Evolutionary conservation across 495 filamentous ascomycete species (phyloP), one percentile per base, ranked within the genome.

Genomic region (Diplogelasinospora grovesii): DNA sequence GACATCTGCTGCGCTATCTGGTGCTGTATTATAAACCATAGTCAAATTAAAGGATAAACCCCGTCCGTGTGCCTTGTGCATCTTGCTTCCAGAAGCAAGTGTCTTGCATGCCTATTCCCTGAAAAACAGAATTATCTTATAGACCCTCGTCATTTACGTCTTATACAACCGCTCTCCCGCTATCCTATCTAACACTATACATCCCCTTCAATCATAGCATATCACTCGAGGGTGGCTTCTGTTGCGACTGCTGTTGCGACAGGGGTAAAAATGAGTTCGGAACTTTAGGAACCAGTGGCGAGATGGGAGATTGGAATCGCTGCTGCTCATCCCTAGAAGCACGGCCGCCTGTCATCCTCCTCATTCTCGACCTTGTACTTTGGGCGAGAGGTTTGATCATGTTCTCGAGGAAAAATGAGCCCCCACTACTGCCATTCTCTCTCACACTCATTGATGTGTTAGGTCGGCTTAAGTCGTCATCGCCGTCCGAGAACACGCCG

Each of bases 331-430:
- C 80, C 13, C 75, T 65, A 0, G 72, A 74, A 28, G n/a, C n/a
- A n/a, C 79, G 53, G 9, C 78, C 73, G 0, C 81, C 78, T 0
- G 82, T 83, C 21, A 85, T 67, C 48, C 83, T 68, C 27, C 83
- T 64, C 80, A 85, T 78, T 19, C 81, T 69, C 42, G 69, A 73
- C 44, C 75, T 56, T 2, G 72, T 72, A 15, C 65, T 61, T 46
- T 75, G 68, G 27, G 71, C 65, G 16, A 74, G 48, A 13, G 72
- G 70, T 35, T 68, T 66, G 48, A 82, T 81, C 73, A 81, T 83
- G 7, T 70, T 81, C 49, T 84, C 81, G 0, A 85, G 62, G 39
- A 82, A 78, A 36, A 81, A 79, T 0, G 77, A 74, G 16, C 49
- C 31, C 16, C 31, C 37, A 10, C 27, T 30, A 9, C 41, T 24